Conservation (phyloP, 805 yeast genomes). For the Cyberlindnera japonica region DNA sequence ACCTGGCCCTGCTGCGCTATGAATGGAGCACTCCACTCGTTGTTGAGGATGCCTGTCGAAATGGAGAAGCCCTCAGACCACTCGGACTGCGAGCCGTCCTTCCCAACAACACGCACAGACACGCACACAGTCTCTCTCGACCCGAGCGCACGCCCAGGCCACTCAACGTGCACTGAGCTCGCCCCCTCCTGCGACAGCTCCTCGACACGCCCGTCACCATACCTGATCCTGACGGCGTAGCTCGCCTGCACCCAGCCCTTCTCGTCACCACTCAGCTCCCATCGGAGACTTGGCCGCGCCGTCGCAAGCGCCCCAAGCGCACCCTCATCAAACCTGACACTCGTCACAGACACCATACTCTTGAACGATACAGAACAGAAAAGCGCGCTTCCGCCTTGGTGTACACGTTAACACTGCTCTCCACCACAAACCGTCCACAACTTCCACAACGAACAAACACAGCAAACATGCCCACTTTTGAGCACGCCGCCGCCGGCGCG, state of each 20-base stretch:
- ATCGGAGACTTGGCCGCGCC: conserved; percentile 8
- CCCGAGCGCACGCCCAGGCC: conserved; percentile 13
- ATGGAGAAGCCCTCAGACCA: conserved; percentile 11
- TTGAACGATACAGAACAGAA: background rate
- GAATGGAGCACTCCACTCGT: conserved; percentile 14
- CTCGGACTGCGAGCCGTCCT: conserved; percentile 12
- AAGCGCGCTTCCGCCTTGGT: too few species aligned
- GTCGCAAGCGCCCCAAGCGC: conserved; percentile 12
- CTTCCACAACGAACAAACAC: too few species aligned
- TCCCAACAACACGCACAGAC: conserved; percentile 12
- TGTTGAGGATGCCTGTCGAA: conserved; percentile 10
- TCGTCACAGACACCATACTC: conserved; percentile 10
- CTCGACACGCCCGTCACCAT: conserved; percentile 2
- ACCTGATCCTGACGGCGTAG: conserved; percentile 5
- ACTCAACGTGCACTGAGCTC: conserved; percentile 7
- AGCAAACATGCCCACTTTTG: too few species aligned
- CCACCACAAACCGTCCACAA: too few species aligned
- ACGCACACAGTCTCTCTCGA: conserved; percentile 10
- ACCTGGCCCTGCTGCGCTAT: conserved; percentile 9
- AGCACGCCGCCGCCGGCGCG: too few species aligned
- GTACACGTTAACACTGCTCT: too few species aligned
- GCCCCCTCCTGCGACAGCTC: background rate
- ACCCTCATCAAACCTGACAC: conserved; percentile 11
- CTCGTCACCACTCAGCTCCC: conserved; percentile 15
- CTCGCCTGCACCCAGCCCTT: conserved; percentile 13